phyloP scores from a whole-genome alignment of 495 filamentous ascomycete genomes.

The Penicillium canariense region DNA sequence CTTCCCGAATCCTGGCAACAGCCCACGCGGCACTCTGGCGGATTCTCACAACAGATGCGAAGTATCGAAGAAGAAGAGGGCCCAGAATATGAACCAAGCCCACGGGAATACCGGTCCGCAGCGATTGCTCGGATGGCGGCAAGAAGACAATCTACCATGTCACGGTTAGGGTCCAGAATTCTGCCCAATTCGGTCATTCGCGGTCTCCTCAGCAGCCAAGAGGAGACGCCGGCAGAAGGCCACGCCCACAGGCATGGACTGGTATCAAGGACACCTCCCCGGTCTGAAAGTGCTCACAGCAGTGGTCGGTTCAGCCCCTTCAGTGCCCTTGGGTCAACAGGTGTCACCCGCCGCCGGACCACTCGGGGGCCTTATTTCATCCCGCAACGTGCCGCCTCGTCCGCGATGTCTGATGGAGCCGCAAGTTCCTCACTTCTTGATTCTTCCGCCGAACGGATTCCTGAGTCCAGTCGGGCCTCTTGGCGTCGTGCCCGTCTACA shows the following conservation, averaged over 20 bases:
- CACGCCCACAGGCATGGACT: conserved; percentile 50
- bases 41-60: conserved; percentile 29
- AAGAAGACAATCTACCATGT: conserved; percentile 51
- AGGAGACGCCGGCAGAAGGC: conserved; percentile 49
- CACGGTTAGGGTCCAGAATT: conserved; percentile 49
- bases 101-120: conserved; percentile 35
- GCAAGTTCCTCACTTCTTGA: conserved; percentile 25
- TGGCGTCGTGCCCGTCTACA: conserved; percentile 45
- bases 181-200: conserved; percentile 50
- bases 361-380: conserved; percentile 38
- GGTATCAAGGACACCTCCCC: conserved; percentile 38
- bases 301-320: conserved; percentile 46
- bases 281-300: conserved; percentile 37
- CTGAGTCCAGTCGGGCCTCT: conserved; percentile 36
- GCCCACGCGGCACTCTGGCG: conserved; percentile 12
- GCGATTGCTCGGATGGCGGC: conserved; percentile 43
- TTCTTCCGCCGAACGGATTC: conserved; percentile 19
- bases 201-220: conserved; percentile 43
- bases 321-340: conserved; percentile 38
- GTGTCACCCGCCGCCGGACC: conserved; percentile 40
- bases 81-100: conserved; percentile 23
- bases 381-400: conserved; percentile 34
- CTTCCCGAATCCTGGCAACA: conserved; percentile 26
- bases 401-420: conserved; percentile 25
- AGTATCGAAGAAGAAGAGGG: conserved; percentile 36